Base-by-base conservation (phyloP, 176 grass and related monocot species). In the Cocos nucifera region DNA sequence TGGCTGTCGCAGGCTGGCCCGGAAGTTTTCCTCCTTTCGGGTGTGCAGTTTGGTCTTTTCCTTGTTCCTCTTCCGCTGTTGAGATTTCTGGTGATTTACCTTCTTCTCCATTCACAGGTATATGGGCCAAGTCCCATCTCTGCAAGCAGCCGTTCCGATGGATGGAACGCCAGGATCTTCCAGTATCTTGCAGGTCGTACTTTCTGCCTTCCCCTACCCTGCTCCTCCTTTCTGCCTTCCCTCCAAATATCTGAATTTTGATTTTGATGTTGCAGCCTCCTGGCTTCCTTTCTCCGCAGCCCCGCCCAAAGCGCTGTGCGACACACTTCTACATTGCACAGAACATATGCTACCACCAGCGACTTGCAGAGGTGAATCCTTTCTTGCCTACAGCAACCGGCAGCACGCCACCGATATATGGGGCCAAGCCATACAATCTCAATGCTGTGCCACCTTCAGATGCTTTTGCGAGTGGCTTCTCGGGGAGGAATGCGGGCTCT, bases 271-370 rank as follows among this genome's bases (percentile, higher is more conserved):
- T 90, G 72, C 78, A 98, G 94, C 76, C 80, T 55, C 65, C 78
- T 56, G 35, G 78, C 59, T 72, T 88, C 8, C 12, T 90, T 50
- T 63, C 72, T 24, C 67, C 64, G 19, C 81, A 72, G 2, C 77
- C 89, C 18, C 88, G 81, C 0, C 71, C 73, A 10, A 93, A 93
- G 73, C 81, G 87, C 48, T 89, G 88, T 25, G 84, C 79, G 6
- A 98, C 88, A 0, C 94, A 98, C 80, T 92, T 70, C 66, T 98
- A 83, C 59, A 80, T 98, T 60, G 88, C 94, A 4, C 79, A 98
- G 69, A 74, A 78, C 54, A 89, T 93, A 74, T 69, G 59, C 8
- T 78, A 89, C 68, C 65, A 86, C 17, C 87, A 93, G 79, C 74
- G 71, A 51, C 1, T 92, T 67, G 17, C 79, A 18, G 89, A 79